These are phyloP conservation scores for Staphylotrichum tortipilum DNA, from an alignment of 495 filamentous ascomycete species.

Conservation along the genomic window DNA sequence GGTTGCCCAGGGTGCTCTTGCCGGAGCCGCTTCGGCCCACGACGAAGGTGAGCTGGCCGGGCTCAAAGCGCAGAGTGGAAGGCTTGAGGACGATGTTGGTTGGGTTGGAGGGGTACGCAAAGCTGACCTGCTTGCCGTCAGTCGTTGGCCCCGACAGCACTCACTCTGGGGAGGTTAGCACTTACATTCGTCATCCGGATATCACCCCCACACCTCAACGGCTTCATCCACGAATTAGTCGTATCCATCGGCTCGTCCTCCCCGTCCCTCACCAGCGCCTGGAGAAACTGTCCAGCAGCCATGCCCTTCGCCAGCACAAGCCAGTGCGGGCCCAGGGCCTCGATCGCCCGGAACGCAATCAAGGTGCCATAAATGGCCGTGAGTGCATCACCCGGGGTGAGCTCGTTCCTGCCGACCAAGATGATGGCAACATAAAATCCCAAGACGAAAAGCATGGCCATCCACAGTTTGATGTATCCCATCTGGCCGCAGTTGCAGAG, in stretches of 20 bases:
- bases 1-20: conserved; percentile 79
- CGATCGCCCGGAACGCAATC: conserved; percentile 63
- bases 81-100: conserved; percentile 50
- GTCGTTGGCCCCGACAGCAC: neutral
- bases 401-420: conserved; percentile 46
- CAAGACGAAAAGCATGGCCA: conserved; percentile 73
- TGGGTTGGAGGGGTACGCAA: conserved; percentile 73
- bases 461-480: conserved; percentile 62
- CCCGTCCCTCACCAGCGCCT: conserved; percentile 25
- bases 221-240: conserved; percentile 15
- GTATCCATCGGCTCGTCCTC: conserved; percentile 16
- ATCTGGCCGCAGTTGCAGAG: conserved; percentile 60
- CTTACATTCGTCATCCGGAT: conserved; percentile 64
- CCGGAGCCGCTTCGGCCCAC: conserved; percentile 85
- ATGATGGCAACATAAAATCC: conserved; percentile 84
- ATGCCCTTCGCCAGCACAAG: conserved; percentile 72
- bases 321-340: conserved; percentile 64
- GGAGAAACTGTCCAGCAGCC: conserved; percentile 57
- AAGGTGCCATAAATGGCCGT: conserved; percentile 81
- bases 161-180: neutral
- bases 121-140: conserved; percentile 52
- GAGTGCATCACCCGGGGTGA: conserved; percentile 57
- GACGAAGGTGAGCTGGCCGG: conserved; percentile 69
- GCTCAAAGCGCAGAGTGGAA: conserved; percentile 56
- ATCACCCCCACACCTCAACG: conserved; percentile 47